A percentile compares a stretch with the other conserved stretches of the same genome.
These are phyloP conservation scores for Colletotrichum sojae DNA, from an alignment of 2,329 filamentous ascomycete genomes.

Conservation along the genomic window DNA sequence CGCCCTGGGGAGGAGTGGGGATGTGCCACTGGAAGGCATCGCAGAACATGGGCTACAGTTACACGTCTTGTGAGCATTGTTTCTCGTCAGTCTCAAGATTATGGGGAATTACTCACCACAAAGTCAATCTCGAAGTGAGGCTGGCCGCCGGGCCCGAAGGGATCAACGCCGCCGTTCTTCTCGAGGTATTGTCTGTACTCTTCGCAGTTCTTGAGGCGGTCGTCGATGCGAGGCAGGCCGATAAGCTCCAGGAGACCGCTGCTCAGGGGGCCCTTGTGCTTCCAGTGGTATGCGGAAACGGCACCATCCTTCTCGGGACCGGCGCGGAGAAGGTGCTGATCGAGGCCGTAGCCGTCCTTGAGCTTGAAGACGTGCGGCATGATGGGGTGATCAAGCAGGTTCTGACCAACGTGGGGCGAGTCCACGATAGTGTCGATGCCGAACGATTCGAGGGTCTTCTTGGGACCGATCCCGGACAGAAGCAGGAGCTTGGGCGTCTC, in stretches of 20 bases:
- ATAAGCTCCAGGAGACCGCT: constrained; percentile 64
- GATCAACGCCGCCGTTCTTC: constrained; percentile 62
- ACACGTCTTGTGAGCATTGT: neutral
- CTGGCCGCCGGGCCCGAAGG: constrained; percentile 69
- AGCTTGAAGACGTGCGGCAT: constrained; percentile 64
- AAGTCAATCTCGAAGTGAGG: constrained; percentile 76
- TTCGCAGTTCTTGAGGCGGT: constrained; percentile 62
- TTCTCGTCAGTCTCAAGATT: neutral
- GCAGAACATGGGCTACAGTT: constrained; percentile 61
- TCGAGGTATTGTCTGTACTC: constrained; percentile 61
- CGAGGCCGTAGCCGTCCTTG: constrained; percentile 57
- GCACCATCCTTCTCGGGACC: constrained; percentile 52
- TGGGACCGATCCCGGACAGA: constrained; percentile 74
- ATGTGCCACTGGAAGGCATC: constrained; percentile 65
- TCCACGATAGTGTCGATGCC: constrained; percentile 69
- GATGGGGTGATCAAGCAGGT: constrained; percentile 74
- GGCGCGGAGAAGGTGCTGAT: constrained; percentile 57
- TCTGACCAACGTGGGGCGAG: constrained; percentile 74
- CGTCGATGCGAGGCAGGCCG: constrained; percentile 70
- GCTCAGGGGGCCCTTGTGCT: constrained; percentile 56
- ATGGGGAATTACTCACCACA: constrained; percentile 50
- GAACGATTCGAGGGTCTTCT: constrained; percentile 64
- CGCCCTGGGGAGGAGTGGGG: constrained; percentile 57
- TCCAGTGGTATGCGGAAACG: constrained; percentile 52
- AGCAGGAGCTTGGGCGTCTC: constrained; percentile 77